Conservation (phyloP, 345 rosid species). For the Heritiera littoralis region DNA sequence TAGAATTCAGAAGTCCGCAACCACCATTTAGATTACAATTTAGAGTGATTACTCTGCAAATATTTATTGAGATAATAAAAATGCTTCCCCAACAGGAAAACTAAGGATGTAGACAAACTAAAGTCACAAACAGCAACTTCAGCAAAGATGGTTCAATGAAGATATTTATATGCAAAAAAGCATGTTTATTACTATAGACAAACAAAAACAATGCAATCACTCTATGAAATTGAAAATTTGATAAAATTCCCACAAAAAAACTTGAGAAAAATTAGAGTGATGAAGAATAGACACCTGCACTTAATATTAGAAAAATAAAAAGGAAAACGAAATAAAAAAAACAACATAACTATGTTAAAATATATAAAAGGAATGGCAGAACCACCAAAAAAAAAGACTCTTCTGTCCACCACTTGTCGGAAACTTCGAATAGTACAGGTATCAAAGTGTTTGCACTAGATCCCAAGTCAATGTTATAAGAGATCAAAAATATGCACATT, state of each 20-base stretch:
- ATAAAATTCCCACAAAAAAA: not conserved
- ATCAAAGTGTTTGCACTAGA: not conserved
- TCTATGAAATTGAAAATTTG: not conserved
- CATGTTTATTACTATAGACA: not conserved
- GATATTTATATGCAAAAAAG: not conserved
- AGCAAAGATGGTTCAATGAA: constrained; percentile 4
- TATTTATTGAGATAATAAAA: not conserved
- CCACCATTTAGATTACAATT: constrained; percentile 9
- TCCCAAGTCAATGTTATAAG: constrained; percentile 1
- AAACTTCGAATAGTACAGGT: not conserved
- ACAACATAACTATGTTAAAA: not conserved
- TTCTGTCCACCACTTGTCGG: not conserved
- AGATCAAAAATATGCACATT: too few species aligned
- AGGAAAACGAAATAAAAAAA: not conserved
- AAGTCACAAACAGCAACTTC: not conserved
- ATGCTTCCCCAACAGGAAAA: not conserved
- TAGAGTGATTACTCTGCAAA: constrained; percentile 1
- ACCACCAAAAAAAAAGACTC: not conserved
- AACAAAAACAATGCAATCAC: not conserved
- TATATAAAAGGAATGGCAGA: not conserved
- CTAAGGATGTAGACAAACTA: not conserved
- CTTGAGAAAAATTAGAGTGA: not conserved
- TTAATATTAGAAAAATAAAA: not conserved
- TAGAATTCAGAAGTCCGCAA: constrained; percentile 10
- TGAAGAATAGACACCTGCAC: not conserved